Evolutionary conservation across 257 asterid species (phyloP).

Genomic region (Ajuga chamaepitys): DNA sequence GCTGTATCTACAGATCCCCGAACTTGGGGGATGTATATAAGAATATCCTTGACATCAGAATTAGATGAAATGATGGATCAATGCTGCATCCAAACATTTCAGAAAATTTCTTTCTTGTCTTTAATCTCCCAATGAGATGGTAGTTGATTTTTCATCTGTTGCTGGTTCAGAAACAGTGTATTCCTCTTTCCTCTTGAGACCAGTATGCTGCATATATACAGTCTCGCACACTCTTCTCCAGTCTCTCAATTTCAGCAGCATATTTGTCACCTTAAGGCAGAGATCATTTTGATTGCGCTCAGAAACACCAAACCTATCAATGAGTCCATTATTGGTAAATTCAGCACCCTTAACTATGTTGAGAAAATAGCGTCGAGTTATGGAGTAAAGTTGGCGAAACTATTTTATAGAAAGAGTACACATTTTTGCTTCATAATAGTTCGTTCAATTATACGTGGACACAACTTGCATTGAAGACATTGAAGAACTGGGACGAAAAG

Average conservation of each 20-base stretch:
- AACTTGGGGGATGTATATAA: constrained; percentile 77
- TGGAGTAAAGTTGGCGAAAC: too few relatives aligned
- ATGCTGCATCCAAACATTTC: too few relatives aligned
- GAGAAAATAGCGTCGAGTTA: too few relatives aligned
- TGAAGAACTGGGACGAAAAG: too few relatives aligned
- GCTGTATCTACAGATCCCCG: constrained; percentile 80
- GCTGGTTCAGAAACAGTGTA: constrained; percentile 32
- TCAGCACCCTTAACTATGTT: too few relatives aligned
- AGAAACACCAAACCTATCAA: constrained; percentile 40
- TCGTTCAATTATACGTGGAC: too few relatives aligned
- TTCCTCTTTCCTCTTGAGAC: constrained; percentile 38
- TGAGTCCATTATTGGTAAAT: too few relatives aligned
- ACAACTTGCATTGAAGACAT: too few relatives aligned
- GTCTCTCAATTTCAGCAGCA: constrained; percentile 74
- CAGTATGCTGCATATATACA: too few relatives aligned
- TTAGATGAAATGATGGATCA: constrained; percentile 57
- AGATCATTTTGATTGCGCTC: constrained; percentile 65
- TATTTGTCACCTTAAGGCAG: constrained; percentile 59
- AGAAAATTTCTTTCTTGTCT: too few relatives aligned
- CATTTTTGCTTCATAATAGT: too few relatives aligned
- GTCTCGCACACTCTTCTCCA: constrained; percentile 64
- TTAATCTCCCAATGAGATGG: constrained; percentile 24
- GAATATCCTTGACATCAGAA: constrained; percentile 74
- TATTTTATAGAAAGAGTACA: too few relatives aligned
- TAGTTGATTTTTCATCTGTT: constrained; percentile 30